A percentile compares a stretch with the other conserved stretches of the same genome.
phyloP scores from a whole-genome alignment of 768 basidiomycete genomes.

The Baorangia bicolor region DNA sequence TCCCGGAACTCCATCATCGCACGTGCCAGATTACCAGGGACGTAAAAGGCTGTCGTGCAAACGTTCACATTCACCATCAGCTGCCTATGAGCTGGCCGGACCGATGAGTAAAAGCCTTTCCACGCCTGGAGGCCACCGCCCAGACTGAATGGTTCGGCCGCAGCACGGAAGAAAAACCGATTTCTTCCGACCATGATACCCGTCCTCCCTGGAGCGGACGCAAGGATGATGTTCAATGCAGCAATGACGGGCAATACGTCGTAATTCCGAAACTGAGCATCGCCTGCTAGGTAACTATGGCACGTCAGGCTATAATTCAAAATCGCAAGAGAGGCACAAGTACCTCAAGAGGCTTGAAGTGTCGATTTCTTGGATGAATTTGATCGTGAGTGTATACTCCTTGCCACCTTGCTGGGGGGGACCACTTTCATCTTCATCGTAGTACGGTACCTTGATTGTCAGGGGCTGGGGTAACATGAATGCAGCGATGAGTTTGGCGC shows the following conservation, averaged over 20 bases:
- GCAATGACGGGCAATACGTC: slow-evolving; percentile 48
- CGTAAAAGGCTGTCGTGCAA: slow-evolving; percentile 51
- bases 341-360: slow-evolving; percentile 42
- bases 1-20: slow-evolving; percentile 42
- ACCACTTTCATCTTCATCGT: slow-evolving; percentile 46
- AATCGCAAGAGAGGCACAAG: slow-evolving; percentile 2
- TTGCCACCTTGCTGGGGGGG: slow-evolving; percentile 33
- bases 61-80: slow-evolving; percentile 55
- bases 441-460: slow-evolving; percentile 38
- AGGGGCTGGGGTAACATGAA: slow-evolving; percentile 42
- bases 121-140: slow-evolving; percentile 57
- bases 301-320: slow-evolving; percentile 5
- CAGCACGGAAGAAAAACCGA: slow-evolving; percentile 49
- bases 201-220: slow-evolving; percentile 43
- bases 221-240: slow-evolving; percentile 50
- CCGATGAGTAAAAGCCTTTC: slow-evolving; percentile 50
- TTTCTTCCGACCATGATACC: slow-evolving; percentile 55
- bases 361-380: slow-evolving; percentile 43
- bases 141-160: slow-evolving; percentile 32
- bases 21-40: slow-evolving; percentile 41
- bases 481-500: slow-evolving; percentile 46
- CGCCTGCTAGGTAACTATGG: slow-evolving; percentile 45
- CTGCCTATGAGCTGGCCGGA: slow-evolving; percentile 41
- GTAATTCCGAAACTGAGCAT: slow-evolving; percentile 40
- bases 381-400: slow-evolving; percentile 45